Base-by-base conservation (phyloP, 176 grass and related monocot genomes). In the Alopecurus myosuroides region DNA sequence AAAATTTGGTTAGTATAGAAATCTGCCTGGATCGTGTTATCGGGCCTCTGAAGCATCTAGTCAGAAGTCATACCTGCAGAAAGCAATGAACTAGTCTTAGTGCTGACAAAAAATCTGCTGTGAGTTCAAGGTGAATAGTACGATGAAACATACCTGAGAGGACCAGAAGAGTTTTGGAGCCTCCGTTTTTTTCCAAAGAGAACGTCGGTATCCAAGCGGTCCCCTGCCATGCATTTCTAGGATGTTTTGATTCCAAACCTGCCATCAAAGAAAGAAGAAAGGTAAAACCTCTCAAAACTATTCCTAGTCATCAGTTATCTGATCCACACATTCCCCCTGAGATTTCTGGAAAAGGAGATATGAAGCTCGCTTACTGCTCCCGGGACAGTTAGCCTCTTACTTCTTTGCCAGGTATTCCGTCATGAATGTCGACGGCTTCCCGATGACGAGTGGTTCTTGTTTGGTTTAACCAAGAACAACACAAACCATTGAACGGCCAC, bases 211-310 rank as follows among this genome's bases (percentile, higher is more conserved):
- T 98, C 96, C 87, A 98, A 68, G 20, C 93, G 89, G 62, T 98
- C 96, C 76, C 96, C 93, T 50, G 95, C 93, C 96, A 95, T 98
- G 89, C 96, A 98, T 86, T 95, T 98, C 92, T 98, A 93, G 4
- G 93, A 98, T 81, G 94, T 94, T 80, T 80, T 82, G 85, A 98
- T 95, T 60, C 96, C 91, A 79, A 95, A 98, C 87, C 92, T 92
- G 78, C 19, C 4, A 60, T 35, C 46, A 50, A 44, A 71, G 33
- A 52, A 73, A 22, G 72, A 46, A 20, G 77, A n/a, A 74, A 33
- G 33, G 15, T 79, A 55, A 86, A 56, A 83, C 34, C 52, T 71
- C 31, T 81, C 13, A 53, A 53, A 77, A 71, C 25, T 33, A 78
- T 49, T 45, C 30, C 33, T 51, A 37, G 34, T 4, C 33, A 67